Base-by-base conservation (phyloP, 2,329 filamentous ascomycete species). In the Colletotrichum limetticola region DNA sequence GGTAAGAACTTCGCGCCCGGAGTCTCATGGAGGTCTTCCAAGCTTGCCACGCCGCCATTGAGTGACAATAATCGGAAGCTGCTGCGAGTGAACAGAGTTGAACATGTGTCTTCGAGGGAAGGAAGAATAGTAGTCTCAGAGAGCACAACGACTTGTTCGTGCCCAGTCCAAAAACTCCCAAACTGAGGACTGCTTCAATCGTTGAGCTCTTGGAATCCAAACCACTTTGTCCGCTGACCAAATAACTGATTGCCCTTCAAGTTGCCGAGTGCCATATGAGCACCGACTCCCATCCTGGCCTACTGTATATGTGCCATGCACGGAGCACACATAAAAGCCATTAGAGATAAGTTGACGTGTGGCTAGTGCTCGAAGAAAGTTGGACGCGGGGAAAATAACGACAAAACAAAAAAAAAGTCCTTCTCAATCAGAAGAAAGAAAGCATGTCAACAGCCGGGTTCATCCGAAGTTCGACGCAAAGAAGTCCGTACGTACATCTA, bases 361-460 rank as follows among this genome's bases (percentile, higher is more conserved):
- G 42, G 61, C 58, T 61, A 62, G 30, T 61, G 32, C 52, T 62
- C 26, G 35, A 7, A 7, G 14, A 26, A n/a, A 42, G 37, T 35
- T 35, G 19, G 59, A 49, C 46, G 70, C 56, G 60, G 66, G 60
- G 66, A 52, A 66, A 66, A 14, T 12, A 32, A 24, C 28, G 46
- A 65, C 58, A 11, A 60, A 32, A 14, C 35, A 66, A 65, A 59
- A 11, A 56, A 11, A 56, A 57, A 26, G 58, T n/a, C 11, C 42
- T 46, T 70, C 60, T 57, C 32, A 35, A 61, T 56, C 60, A 37
- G 30, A 49, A 49, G 19, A n/a, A 70, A 57, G 46, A 49, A 65
- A 61, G 46, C 32, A 72, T 72, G 55, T 65, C 60, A 65, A 52
- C 60, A 61, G 56, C 70, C 60, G 60, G 46, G 70, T 72, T 72